Conservation (phyloP, 768 basidiomycete genomes). For the Pisolithus tinctorius region DNA sequence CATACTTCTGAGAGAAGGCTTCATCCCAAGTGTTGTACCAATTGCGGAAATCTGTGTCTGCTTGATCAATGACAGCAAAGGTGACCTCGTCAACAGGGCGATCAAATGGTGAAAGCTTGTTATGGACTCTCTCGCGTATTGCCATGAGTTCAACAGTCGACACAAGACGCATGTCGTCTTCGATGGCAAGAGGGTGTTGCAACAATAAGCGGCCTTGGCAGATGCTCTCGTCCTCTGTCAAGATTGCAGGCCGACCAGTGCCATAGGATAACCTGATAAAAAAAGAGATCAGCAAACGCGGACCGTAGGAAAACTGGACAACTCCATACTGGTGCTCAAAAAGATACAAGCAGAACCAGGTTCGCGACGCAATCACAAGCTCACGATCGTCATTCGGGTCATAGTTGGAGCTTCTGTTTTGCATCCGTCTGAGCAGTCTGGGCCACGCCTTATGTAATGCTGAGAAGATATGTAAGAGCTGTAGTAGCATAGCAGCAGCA, state of each 20-base stretch:
- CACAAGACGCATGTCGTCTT: slow-evolving; percentile 91
- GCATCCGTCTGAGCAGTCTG: slow-evolving; percentile 70
- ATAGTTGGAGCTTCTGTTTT: slow-evolving; percentile 43
- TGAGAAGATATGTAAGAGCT: slow-evolving; percentile 23
- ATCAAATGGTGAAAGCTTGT: slow-evolving; percentile 74
- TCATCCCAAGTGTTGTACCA: slow-evolving; percentile 84
- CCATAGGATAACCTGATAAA: slow-evolving; percentile 82
- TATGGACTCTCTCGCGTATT: slow-evolving; percentile 80
- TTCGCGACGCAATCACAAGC: slow-evolving; percentile 74
- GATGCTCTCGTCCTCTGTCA: slow-evolving; percentile 91
- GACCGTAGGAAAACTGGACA: neutral
- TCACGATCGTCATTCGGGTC: slow-evolving; percentile 62
- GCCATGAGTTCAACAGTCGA: slow-evolving; percentile 92
- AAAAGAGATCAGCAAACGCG: neutral
- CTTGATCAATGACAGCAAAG: slow-evolving; percentile 62
- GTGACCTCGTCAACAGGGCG: slow-evolving; percentile 69
- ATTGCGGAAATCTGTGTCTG: slow-evolving; percentile 68
- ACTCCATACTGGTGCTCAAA: slow-evolving; percentile 85
- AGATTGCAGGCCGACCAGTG: slow-evolving; percentile 86
- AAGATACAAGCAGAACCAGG: slow-evolving; percentile 91
- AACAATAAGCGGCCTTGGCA: slow-evolving; percentile 71
- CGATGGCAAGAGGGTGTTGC: slow-evolving; percentile 81
- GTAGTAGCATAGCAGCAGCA: neutral
- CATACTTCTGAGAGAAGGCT: slow-evolving; percentile 74
- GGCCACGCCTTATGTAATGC: slow-evolving; percentile 94